Evolutionary conservation across 371 early-diverging fungal genomes (phyloP).

Genomic region (Encephalitozoon intestinalis): DNA sequence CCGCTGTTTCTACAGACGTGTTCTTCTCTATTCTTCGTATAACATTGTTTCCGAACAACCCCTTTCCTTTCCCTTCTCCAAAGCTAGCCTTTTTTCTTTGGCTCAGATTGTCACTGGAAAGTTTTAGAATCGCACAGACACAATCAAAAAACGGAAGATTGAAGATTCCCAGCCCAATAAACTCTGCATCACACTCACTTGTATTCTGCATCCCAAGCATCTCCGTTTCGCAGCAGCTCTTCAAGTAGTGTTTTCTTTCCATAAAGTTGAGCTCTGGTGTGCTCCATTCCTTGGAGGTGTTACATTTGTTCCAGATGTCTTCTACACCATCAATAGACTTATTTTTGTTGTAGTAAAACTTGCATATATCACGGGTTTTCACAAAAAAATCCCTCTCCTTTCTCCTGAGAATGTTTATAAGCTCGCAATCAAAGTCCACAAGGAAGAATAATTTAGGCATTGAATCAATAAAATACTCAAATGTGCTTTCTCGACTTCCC

Average conservation of each 20-base stretch:
- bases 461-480: slow-evolving; percentile 7
- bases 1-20: slow-evolving; percentile 1
- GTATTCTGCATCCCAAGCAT: slow-evolving; percentile 45
- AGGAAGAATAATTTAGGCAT: background rate
- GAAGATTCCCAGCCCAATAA: slow-evolving; percentile 28
- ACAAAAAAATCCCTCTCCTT: slow-evolving; percentile 47
- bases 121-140: slow-evolving; percentile 46
- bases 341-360: slow-evolving; percentile 28
- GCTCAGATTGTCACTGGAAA: slow-evolving; percentile 35
- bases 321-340: slow-evolving; percentile 30
- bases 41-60: slow-evolving; percentile 45
- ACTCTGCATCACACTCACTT: slow-evolving; percentile 41
- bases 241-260: slow-evolving; percentile 5
- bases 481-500: background rate
- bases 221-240: background rate
- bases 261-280: background rate
- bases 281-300: slow-evolving; percentile 1
- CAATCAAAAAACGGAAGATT: slow-evolving; percentile 46
- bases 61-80: slow-evolving; percentile 23
- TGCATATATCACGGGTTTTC: slow-evolving; percentile 49
- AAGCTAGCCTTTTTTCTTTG: background rate
- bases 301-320: slow-evolving; percentile 51
- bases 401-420: slow-evolving; percentile 25
- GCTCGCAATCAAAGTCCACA: slow-evolving; percentile 33
- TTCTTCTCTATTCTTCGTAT: slow-evolving; percentile 41